Percentiles rank a stretch among this genome's conserved stretches.
Conservation (phyloP, 1,139 yeast species). For the Magnusiomyces tetraspermus region DNA sequence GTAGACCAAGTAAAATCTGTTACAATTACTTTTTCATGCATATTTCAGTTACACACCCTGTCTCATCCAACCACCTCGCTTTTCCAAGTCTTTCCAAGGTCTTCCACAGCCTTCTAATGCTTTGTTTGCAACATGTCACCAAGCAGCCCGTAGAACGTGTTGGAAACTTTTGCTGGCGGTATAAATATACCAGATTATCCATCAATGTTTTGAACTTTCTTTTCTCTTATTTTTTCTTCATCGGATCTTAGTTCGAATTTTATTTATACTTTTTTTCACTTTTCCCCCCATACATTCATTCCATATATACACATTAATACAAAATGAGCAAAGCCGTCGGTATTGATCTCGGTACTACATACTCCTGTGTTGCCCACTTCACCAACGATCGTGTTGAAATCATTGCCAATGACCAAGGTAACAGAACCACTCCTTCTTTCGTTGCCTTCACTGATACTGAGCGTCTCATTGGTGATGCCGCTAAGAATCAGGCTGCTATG, state of each 20-base stretch:
- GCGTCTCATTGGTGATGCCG: slow-evolving; percentile 97
- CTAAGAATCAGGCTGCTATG: slow-evolving; percentile 96
- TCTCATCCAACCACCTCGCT: not conserved
- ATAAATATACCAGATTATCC: not conserved
- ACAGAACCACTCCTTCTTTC: slow-evolving; percentile 95
- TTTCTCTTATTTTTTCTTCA: not conserved
- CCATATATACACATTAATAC: not conserved
- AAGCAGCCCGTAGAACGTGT: not conserved
- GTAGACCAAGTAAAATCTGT: too few relatives aligned
- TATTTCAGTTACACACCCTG: not conserved
- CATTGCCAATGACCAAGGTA: slow-evolving; percentile 96
- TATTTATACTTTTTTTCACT: not conserved
- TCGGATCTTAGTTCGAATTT: not conserved
- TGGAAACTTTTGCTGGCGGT: not conserved
- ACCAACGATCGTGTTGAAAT: slow-evolving; percentile 85
- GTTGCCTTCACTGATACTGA: slow-evolving; percentile 94
- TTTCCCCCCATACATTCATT: not conserved
- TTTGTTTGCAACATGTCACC: not conserved
- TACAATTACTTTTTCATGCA: too few relatives aligned
- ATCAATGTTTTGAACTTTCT: not conserved
- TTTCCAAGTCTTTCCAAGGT: not conserved
- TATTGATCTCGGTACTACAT: slow-evolving; percentile 97
- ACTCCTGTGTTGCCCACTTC: slow-evolving; percentile 97
- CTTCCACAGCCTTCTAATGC: not conserved
- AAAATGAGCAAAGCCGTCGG: slow-evolving; percentile 34